A percentile compares a stretch with the other conserved stretches of the same genome.
These are phyloP conservation scores for Termitomyces sp. DNA, from an alignment of 1,284 basidiomycete species.

Conservation along the genomic window DNA sequence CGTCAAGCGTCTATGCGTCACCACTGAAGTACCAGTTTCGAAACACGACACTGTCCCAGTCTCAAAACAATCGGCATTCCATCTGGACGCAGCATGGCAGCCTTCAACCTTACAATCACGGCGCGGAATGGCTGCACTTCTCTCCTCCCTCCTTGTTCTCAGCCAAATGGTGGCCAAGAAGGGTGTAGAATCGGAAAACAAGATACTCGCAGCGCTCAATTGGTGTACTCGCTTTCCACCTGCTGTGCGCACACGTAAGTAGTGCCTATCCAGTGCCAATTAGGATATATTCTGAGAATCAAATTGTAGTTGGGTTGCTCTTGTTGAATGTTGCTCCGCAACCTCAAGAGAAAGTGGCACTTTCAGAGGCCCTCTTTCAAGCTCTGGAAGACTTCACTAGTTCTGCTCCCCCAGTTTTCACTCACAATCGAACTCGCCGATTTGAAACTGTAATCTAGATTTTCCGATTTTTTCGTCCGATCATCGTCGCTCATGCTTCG, in stretches of 20 bases:
- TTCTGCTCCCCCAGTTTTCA: neutral
- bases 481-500: neutral
- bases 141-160: neutral
- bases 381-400: neutral
- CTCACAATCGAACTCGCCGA: neutral
- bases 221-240: neutral
- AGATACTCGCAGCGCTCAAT: neutral
- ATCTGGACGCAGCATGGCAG: neutral
- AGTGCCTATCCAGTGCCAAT: neutral
- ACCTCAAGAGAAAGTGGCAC: neutral
- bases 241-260: neutral
- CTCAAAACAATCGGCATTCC: neutral
- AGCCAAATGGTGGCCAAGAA: neutral
- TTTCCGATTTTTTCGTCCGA: neutral
- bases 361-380: neutral
- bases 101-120: neutral
- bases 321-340: neutral
- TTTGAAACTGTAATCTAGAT: neutral
- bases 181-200: neutral
- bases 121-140: neutral
- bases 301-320: neutral
- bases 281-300: neutral
- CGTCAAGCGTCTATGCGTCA: neutral
- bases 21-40: neutral
- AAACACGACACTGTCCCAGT: neutral